Base-by-base conservation (phyloP, 2,329 filamentous ascomycete species). In the Berkeleyomyces basicola region DNA sequence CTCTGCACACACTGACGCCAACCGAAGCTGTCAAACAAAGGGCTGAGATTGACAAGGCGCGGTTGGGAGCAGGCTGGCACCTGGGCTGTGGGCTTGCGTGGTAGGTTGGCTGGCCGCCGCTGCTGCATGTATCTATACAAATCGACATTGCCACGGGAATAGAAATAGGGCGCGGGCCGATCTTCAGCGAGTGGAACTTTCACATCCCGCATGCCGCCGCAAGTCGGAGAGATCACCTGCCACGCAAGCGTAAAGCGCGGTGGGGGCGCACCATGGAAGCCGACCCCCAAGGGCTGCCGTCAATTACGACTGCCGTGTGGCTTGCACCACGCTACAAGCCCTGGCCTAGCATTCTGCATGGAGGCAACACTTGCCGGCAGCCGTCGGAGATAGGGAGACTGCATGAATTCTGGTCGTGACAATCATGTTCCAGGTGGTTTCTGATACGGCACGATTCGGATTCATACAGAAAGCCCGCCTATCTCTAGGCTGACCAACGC, bases 1-100 rank as follows among this genome's bases (percentile, higher is more conserved):
- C 49, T 23, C 49, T 53, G 49, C 31, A 53, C 49, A 53, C 14
- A 36, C 49, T 53, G 49, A 53, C 49, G 49, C 49, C 49, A 53
- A 53, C 49, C 49, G 49, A 53, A 53, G 49, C 49, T 53, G 49
- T 53, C 49, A 53, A 53, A 53, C 49, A 53, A 53, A 53, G 49
- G 49, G 23, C 49, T 53, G 49, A 53, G 49, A 53, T 36, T 23
- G 33, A 33, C 23, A 16, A 36, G 49, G 49, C 49, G n/a, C 11
- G 16, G 0, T 53, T 53, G 49, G 2, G 23, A 2, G 23, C 23
- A 23, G 23, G 23, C 23, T 23, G 23, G 23, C 23, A 23, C 23
- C 23, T 23, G 23, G 23, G 23, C 23, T 53, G 46, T 49, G n/a
- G n/a, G 44, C 46, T 7, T 49, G 46, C 46, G 46, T 49, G 46